A percentile compares a stretch with the other conserved stretches of the same genome.
Evolutionary conservation across 2,329 filamentous ascomycete species (phyloP).

Genomic region (Ophiognomonia clavigignenti-juglandacearum): DNA sequence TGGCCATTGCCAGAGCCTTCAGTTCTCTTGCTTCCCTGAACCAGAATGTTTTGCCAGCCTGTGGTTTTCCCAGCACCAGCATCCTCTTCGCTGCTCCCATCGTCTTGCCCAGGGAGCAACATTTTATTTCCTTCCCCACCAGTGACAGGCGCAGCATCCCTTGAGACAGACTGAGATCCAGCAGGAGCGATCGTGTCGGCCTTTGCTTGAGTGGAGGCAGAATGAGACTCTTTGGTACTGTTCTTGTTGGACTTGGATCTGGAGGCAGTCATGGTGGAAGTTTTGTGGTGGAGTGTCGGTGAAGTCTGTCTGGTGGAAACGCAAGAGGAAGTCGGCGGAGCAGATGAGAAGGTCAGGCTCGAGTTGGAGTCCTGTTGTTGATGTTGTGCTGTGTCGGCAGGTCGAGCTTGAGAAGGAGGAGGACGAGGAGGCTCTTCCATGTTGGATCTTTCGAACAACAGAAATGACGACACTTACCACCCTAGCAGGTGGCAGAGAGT

Average conservation of each 20-base stretch:
- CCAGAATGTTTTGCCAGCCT: background rate
- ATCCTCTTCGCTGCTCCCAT: background rate
- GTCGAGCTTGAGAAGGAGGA: no score
- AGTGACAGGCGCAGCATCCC: no score
- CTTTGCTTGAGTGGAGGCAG: no score
- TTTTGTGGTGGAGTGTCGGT: constrained; percentile 8
- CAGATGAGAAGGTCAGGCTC: constrained; percentile 6
- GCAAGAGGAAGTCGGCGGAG: constrained; percentile 5
- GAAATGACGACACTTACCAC: background rate
- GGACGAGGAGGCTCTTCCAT: constrained; percentile 3
- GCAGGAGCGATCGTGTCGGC: no score
- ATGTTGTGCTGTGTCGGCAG: constrained; percentile 4
- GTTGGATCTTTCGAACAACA: no score
- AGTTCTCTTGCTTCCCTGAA: no score
- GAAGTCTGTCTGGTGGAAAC: constrained; percentile 13
- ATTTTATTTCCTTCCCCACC: background rate
- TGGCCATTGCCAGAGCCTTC: no score
- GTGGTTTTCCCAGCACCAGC: background rate
- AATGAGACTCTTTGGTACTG: no score
- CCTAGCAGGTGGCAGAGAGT: background rate
- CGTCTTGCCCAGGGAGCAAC: background rate
- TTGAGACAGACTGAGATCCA: no score
- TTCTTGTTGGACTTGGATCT: background rate
- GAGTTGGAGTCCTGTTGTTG: background rate
- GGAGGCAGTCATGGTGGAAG: background rate